phyloP scores from a whole-genome alignment of 176 grass and related monocot genomes.

The Triticum monococcum region DNA sequence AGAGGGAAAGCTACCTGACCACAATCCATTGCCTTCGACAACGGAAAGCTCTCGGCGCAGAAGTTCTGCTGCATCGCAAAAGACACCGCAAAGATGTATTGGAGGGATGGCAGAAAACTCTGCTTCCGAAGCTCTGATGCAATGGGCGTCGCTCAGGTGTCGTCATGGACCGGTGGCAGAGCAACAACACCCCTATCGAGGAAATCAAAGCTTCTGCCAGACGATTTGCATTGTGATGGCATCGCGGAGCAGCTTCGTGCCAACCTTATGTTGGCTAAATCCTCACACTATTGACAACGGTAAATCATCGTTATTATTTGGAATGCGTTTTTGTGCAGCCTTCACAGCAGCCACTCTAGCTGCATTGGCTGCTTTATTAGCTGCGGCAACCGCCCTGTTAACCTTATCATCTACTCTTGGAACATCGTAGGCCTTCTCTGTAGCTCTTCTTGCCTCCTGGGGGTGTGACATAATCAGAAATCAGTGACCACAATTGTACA shows the following conservation, averaged over 20 bases:
- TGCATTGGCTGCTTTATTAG: conserved; percentile 97
- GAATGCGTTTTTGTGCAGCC: conserved; percentile 77
- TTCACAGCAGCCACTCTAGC: conserved; percentile 91
- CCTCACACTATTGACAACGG: conserved; percentile 65
- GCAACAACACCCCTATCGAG: conserved; percentile 31
- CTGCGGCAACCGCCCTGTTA: conserved; percentile 74
- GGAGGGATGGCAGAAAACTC: conserved; percentile 33
- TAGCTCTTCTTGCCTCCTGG: conserved; percentile 94
- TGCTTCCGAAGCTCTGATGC: conserved; percentile 38
- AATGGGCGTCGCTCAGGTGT: conserved; percentile 33
- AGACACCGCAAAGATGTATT: conserved; percentile 52
- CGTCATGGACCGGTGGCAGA: conserved; percentile 19
- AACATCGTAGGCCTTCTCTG: conserved; percentile 77
- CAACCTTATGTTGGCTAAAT: conserved; percentile 37
- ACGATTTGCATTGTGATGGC: conserved; percentile 39
- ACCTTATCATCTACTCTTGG: conserved; percentile 88
- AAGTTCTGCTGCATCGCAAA: conserved; percentile 45
- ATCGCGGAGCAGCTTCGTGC: conserved; percentile 43
- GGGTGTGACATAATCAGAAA: conserved; percentile 26
- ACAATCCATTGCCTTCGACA: conserved; percentile 77
- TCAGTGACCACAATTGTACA: conserved; percentile 9
- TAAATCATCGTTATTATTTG: conserved; percentile 51
- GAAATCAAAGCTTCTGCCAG: conserved; percentile 38
- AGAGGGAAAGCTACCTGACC: conserved; percentile 33
- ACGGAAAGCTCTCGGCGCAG: conserved; percentile 54